Evolutionary conservation across 768 basidiomycete genomes (phyloP).

Genomic region (Suillus luteus): DNA sequence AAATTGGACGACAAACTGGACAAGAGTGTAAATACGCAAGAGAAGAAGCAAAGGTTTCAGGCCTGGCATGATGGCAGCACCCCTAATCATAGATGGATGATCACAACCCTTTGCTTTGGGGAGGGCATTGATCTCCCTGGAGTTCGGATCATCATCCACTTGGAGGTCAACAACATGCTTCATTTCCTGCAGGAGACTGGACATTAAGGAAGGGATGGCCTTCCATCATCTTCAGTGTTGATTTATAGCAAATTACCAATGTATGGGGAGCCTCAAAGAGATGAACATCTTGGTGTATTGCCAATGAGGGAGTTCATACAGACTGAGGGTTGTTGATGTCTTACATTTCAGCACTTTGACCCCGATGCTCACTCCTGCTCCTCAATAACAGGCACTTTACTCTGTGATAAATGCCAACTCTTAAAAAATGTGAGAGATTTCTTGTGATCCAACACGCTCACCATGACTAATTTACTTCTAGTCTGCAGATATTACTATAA

Average conservation of each 20-base stretch:
- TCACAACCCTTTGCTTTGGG: neutral
- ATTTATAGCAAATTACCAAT: conserved; percentile 5
- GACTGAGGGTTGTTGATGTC: no score
- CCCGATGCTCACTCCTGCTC: no score
- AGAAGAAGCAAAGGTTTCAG: conserved; percentile 9
- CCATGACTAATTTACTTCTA: no score
- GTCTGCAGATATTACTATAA: no score
- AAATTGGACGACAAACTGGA: neutral
- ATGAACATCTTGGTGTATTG: neutral
- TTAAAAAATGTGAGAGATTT: no score
- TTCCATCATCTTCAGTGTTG: neutral
- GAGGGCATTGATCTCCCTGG: neutral
- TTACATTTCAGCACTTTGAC: no score
- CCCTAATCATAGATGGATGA: neutral
- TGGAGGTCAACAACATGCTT: conserved; percentile 8
- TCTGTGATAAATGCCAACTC: no score
- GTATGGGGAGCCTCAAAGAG: no score
- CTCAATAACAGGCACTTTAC: no score
- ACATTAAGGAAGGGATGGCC: conserved; percentile 12
- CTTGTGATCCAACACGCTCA: no score
- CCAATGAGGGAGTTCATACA: no score
- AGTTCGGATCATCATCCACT: neutral
- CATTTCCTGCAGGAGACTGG: conserved; percentile 19
- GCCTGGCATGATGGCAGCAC: neutral
- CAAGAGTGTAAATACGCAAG: conserved; percentile 3